Base-by-base conservation (phyloP, 2,329 filamentous ascomycete species). In the Fusarium concolor region DNA sequence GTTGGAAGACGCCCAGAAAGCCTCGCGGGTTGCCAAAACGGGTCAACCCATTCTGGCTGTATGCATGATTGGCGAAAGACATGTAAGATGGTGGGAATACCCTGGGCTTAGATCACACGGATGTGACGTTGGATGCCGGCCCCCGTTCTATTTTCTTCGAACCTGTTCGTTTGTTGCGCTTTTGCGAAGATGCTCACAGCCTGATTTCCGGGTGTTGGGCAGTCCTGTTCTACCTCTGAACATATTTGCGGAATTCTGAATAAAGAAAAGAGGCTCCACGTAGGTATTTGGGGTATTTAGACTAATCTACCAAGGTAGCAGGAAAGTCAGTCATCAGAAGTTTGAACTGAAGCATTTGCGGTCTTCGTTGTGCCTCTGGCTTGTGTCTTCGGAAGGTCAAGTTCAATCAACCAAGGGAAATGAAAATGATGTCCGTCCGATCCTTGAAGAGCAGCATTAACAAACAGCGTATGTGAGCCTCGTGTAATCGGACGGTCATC, bases 381-480 rank as follows among this genome's bases (percentile, higher is more conserved):
- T 26, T 26, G n/a, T n/a, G n/a, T n/a, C n/a, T n/a, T n/a, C n/a
- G n/a, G 42, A 18, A 73, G 43, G 7, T 71, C 62, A 15, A 72
- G 42, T 10, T 71, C 56, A 3, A 67, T 61, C 10, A 72, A 12
- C 59, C 65, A 73, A 2, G 67, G 69, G 12, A 63, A 37, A 9
- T 71, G 58, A 18, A 59, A 44, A 1, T 41, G 18, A 8, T 56
- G 28, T n/a, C 2, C 45, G 5, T 55, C 26, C 2, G 24, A 33
- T 3, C 50, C 50, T 22, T 63, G 43, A 15, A 68, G 56, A 12
- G 71, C 45, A 10, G 71, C 71, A n/a, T 72, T 74, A 4, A 72
- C 50, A 49, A 73, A 74, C 6, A 74, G 44, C 3, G 63, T 71
- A 44, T 65, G 37, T 7, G 6, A 14, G 8, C 59, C 57, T 3